phyloP scores from a whole-genome alignment of 345 rosid genomes.

The Aethionema arabicum region DNA sequence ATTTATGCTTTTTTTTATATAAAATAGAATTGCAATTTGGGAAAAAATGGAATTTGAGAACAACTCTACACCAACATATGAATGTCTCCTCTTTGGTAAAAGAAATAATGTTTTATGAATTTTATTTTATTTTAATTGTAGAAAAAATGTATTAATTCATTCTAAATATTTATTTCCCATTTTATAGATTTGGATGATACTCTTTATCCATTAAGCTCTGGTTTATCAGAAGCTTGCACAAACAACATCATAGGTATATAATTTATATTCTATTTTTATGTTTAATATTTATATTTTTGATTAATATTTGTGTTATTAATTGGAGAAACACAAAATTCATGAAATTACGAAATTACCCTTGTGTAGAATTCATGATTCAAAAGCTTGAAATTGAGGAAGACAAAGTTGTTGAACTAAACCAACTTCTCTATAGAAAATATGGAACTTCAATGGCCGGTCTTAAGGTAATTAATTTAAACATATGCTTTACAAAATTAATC shows the following conservation, averaged over 20 bases:
- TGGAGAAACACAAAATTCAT: neutral
- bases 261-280: neutral
- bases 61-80: conserved; percentile 46
- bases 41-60: conserved; percentile 30
- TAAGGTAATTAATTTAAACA: conserved; percentile 45
- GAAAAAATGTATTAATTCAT: neutral
- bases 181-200: conserved; percentile 70
- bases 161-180: neutral
- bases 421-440: conserved; percentile 62
- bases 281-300: neutral
- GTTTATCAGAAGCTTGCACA: conserved; percentile 52
- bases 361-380: conserved; percentile 71
- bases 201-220: conserved; percentile 61
- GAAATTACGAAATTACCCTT: neutral
- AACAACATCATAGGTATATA: conserved; percentile 53
- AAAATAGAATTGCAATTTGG: conserved; percentile 15
- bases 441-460: conserved; percentile 97
- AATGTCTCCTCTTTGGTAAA: conserved; percentile 84
- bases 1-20: neutral
- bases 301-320: conserved; percentile 8
- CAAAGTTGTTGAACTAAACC: conserved; percentile 51
- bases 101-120: conserved; percentile 15
- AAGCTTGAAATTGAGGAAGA: conserved; percentile 66
- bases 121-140: neutral
- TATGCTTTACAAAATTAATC: neutral